A percentile compares a stretch with the other conserved stretches of the same genome.
phyloP scores from a whole-genome alignment of 495 filamentous ascomycete species.

The Cercophora newfieldiana region DNA sequence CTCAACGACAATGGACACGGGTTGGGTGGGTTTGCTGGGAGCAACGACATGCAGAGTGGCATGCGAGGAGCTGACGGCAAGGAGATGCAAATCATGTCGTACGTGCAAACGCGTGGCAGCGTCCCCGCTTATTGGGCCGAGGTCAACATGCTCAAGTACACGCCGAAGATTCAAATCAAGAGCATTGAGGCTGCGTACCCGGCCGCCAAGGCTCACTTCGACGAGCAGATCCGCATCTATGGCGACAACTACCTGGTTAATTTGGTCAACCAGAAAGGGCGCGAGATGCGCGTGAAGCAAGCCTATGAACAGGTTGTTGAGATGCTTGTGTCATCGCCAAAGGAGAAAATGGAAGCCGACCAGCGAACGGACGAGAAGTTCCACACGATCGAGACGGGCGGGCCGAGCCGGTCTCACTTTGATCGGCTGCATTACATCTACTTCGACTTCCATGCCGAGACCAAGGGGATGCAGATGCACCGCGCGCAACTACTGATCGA shows the following conservation, averaged over 20 bases:
- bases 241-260: slow-evolving; percentile 97
- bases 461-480: slow-evolving; percentile 90
- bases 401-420: slow-evolving; percentile 54
- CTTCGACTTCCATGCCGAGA: slow-evolving; percentile 98
- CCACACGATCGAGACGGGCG: slow-evolving; percentile 67
- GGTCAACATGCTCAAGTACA: slow-evolving; percentile 85
- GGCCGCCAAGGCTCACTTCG: slow-evolving; percentile 82
- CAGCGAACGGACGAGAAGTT: slow-evolving; percentile 72
- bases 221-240: slow-evolving; percentile 87
- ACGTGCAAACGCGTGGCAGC: slow-evolving; percentile 93
- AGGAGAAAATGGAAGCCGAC: slow-evolving; percentile 60
- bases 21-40: slow-evolving; percentile 78
- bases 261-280: slow-evolving; percentile 90
- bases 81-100: slow-evolving; percentile 86
- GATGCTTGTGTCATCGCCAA: slow-evolving; percentile 66
- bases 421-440: slow-evolving; percentile 93
- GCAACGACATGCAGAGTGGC: slow-evolving; percentile 70
- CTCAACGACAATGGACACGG: slow-evolving; percentile 74
- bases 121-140: slow-evolving; percentile 95
- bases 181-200: slow-evolving; percentile 77
- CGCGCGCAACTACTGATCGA: slow-evolving; percentile 84
- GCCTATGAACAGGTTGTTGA: slow-evolving; percentile 89
- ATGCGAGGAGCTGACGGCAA: slow-evolving; percentile 56
- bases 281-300: slow-evolving; percentile 81
- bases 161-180: slow-evolving; percentile 82